A percentile compares a stretch with the other conserved stretches of the same genome.
Evolutionary conservation across 257 asterid genomes (phyloP).

Genomic region (Scutellaria galericulata): DNA sequence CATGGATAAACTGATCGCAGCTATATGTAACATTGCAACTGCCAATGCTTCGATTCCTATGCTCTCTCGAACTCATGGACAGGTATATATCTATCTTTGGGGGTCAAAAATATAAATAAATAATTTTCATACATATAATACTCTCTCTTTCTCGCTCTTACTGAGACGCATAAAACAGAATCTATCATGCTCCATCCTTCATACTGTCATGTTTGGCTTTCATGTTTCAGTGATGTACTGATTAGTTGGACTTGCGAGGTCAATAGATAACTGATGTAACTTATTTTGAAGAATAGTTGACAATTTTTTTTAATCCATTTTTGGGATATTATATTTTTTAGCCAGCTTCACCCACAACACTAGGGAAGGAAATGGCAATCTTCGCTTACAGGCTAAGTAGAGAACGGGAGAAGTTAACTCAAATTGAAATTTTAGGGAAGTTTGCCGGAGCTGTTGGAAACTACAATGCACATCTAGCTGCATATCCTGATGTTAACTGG

Average conservation of each 20-base stretch:
- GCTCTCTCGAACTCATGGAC: constrained; percentile 72
- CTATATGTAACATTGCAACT: constrained; percentile 48
- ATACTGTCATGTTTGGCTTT: constrained; percentile 1
- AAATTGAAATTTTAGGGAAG: constrained; percentile 55
- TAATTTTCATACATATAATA: background rate
- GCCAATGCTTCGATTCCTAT: constrained; percentile 55
- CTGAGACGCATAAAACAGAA: background rate
- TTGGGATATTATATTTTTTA: constrained; percentile 26
- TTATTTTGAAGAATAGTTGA: background rate
- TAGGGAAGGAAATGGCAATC: constrained; percentile 72
- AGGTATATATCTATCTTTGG: constrained; percentile 39
- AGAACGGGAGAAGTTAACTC: constrained; percentile 44
- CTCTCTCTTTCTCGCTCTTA: background rate
- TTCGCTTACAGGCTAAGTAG: constrained; percentile 55
- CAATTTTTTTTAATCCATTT: constrained; percentile 3
- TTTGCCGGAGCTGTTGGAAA: constrained; percentile 80
- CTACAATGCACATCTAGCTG: constrained; percentile 65
- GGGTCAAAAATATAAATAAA: background rate
- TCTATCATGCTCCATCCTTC: background rate
- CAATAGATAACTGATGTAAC: background rate
- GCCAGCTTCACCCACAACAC: constrained; percentile 70
- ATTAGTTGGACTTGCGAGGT: background rate
- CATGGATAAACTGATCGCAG: constrained; percentile 54
- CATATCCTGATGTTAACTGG: constrained; percentile 62
- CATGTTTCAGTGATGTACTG: background rate